Evolutionary conservation across 371 early-diverging fungal genomes (phyloP), one percentile per base, ranked within the genome.

Genomic region (Mortierella sp.): DNA sequence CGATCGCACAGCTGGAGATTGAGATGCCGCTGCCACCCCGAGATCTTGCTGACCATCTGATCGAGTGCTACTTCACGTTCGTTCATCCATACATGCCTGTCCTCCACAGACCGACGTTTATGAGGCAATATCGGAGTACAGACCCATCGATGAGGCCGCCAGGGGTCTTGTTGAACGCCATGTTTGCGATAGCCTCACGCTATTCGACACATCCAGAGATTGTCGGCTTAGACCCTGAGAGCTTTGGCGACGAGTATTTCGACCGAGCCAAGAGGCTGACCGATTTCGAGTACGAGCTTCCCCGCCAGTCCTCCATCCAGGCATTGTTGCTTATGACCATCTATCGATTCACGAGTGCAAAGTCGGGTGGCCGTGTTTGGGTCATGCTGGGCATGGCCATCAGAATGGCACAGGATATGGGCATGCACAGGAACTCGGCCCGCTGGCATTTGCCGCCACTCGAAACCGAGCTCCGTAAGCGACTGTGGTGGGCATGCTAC

Each of bases 11-110:
- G n/a, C 49, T 73, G 56, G 64, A 46, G 15, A 49, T 42, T 27
- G 34, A 41, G 19, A 76, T 70, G 66, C 11, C 78, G 17, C 58
- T 86, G 58, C 90, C 90, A 8, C 89, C 91, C 0, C 73, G 78
- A 24, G 91, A 91, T 49, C 76, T 90, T 9, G 81, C 84, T 1
- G 68, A 87, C 7, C 90, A 91, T 70, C 78, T 94, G 28, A 63
- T 94, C 26, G 89, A 90, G 30, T 66, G 87, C 15, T 94, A 87
- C 72, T 94, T 92, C 64, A 68, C 68, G 3, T 84, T 86, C 62
- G 83, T 92, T 32, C 89, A 94, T 72, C 91, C 91, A 0, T 72
- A 86, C 19, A 68, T 92, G n/a, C 92, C 93, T 0, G 63, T 91
- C 6, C 52, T 91, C 1, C 91, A 92, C 81, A 87, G 89, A 50